These are phyloP conservation scores for Phellinidium pouzarii DNA, from an alignment of 1,284 basidiomycete species.

Conservation along the genomic window DNA sequence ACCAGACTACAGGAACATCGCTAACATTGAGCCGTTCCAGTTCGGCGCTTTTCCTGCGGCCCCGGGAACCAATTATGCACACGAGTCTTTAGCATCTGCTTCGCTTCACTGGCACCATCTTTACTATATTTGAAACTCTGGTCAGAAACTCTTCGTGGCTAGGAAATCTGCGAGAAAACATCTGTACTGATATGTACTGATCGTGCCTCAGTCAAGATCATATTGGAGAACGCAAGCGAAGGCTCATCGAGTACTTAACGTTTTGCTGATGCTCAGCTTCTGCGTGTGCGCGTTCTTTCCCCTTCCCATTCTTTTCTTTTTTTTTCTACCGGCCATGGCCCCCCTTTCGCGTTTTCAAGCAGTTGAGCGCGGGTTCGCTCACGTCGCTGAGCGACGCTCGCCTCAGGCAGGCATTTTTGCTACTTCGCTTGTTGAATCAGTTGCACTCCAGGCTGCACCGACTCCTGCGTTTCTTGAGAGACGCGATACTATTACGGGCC, in stretches of 20 bases:
- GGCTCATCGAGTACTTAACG: neutral
- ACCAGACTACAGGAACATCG: no score
- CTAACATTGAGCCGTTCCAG: no score
- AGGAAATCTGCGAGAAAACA: neutral
- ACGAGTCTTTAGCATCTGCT: no score
- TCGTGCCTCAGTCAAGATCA: neutral
- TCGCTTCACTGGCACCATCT: no score
- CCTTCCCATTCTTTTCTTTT: conserved; percentile 6
- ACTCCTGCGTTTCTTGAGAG: conserved; percentile 17
- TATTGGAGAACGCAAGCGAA: neutral
- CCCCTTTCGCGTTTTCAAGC: conserved; percentile 13
- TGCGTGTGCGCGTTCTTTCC: neutral
- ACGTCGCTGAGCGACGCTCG: conserved; percentile 20
- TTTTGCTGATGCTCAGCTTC: neutral
- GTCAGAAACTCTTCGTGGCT: neutral
- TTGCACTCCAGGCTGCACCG: neutral
- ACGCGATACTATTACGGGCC: conserved; percentile 17
- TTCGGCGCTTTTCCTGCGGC: no score
- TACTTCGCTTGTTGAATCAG: conserved; percentile 9
- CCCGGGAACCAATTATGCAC: no score
- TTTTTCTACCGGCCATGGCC: conserved; percentile 9
- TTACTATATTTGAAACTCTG: neutral
- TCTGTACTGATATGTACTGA: neutral
- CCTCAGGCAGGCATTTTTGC: conserved; percentile 19
- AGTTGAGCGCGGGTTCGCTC: conserved; percentile 23